These are phyloP conservation scores for Pelargonium citronellum DNA, from an alignment of 441 rosid species.

Conservation along the genomic window DNA sequence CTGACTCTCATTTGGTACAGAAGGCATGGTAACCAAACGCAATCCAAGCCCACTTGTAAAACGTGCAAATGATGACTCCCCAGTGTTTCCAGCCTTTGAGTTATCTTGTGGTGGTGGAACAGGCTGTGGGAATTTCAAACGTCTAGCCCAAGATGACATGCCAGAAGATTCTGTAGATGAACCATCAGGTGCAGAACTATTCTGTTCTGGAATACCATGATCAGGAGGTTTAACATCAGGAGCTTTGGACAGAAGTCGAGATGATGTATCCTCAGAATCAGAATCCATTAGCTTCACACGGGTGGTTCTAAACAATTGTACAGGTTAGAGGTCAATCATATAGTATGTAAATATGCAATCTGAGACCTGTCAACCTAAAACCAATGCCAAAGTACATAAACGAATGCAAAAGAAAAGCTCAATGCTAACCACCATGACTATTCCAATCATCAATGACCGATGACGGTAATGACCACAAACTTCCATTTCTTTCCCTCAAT, in stretches of 20 bases:
- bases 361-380: constrained; percentile 3
- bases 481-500: no score
- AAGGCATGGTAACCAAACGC: constrained; percentile 32
- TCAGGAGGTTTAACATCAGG: constrained; percentile 20
- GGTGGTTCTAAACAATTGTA: constrained; percentile 16
- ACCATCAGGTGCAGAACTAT: constrained; percentile 18
- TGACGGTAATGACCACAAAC: background rate
- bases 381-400: background rate
- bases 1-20: constrained; percentile 25
- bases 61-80: constrained; percentile 49
- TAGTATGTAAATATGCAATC: background rate
- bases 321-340: background rate
- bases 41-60: constrained; percentile 59
- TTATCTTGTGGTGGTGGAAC: constrained; percentile 27
- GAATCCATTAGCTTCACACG: constrained; percentile 40
- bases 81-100: constrained; percentile 30
- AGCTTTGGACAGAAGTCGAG: constrained; percentile 25
- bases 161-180: constrained; percentile 32
- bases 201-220: constrained; percentile 13
- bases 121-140: constrained; percentile 46
- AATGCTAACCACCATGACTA: background rate
- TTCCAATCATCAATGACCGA: background rate
- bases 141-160: constrained; percentile 42
- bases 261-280: constrained; percentile 31
- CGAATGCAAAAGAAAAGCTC: background rate